phyloP scores from a whole-genome alignment of 2,329 filamentous ascomycete genomes.

The Chrysosporium queenslandicum region DNA sequence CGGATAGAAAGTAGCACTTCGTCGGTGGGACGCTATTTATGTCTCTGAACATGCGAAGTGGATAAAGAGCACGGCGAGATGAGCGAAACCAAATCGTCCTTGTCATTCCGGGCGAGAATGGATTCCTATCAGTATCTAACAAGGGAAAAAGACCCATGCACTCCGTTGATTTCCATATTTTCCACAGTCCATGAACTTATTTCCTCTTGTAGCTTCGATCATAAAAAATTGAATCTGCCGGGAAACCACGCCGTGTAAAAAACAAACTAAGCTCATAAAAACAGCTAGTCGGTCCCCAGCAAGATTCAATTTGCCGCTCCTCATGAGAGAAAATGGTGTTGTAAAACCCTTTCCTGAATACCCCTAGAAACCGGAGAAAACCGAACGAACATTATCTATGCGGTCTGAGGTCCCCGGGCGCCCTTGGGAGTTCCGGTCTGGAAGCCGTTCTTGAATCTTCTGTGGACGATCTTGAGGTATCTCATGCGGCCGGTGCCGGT shows the following conservation, averaged over 20 bases:
- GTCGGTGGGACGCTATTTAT: no score
- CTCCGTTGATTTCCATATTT: constrained; percentile 9
- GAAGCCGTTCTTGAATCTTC: constrained; percentile 98
- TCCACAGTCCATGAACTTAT: constrained; percentile 10
- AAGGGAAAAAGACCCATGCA: constrained; percentile 10
- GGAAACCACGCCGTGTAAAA: constrained; percentile 11
- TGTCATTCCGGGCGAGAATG: constrained; percentile 9
- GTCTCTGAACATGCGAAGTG: not conserved
- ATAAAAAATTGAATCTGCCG: constrained; percentile 5
- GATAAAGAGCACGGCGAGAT: not conserved
- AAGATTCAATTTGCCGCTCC: constrained; percentile 10
- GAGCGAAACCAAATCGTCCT: constrained; percentile 7
- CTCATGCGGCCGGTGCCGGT: constrained; percentile 93
- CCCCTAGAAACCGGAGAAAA: constrained; percentile 24
- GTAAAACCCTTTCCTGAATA: constrained; percentile 31
- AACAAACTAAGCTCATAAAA: constrained; percentile 13
- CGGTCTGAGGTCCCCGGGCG: constrained; percentile 54
- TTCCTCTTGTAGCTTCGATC: constrained; percentile 7
- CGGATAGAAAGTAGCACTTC: no score
- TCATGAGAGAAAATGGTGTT: constrained; percentile 23
- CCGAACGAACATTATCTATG: constrained; percentile 25
- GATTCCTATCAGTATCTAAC: constrained; percentile 10
- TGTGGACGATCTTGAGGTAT: constrained; percentile 83
- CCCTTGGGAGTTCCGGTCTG: constrained; percentile 79
- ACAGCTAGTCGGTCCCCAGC: constrained; percentile 4